Evolutionary conservation across 1,284 basidiomycete genomes (phyloP).

Genomic region (Coniferiporia sulphurascens): DNA sequence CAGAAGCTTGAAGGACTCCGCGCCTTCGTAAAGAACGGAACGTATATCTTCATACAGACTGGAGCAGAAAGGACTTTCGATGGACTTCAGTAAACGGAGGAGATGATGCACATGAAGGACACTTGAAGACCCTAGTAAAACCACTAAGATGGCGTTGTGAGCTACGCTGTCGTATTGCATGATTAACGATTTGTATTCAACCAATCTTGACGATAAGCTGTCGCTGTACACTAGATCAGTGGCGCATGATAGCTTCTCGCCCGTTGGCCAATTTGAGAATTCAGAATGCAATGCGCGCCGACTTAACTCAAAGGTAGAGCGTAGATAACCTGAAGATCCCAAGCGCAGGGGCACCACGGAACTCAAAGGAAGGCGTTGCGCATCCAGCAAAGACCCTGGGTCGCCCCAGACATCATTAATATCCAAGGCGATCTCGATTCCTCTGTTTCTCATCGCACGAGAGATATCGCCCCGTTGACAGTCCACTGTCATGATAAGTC

Average conservation of each 20-base stretch:
- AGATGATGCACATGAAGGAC: background rate
- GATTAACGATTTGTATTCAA: background rate
- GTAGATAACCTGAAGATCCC: background rate
- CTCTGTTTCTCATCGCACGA: constrained; percentile 97
- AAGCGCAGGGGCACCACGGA: background rate
- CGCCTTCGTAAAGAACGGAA: background rate
- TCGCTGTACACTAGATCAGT: background rate
- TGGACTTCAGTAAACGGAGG: background rate
- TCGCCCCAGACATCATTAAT: background rate
- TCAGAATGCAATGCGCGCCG: constrained; percentile 1
- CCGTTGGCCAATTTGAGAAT: background rate
- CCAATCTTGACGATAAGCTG: background rate
- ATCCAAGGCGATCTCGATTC: constrained; percentile 74
- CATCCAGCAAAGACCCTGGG: background rate
- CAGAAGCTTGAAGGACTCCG: background rate
- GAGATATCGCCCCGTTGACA: constrained; percentile 92
- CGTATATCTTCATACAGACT: background rate
- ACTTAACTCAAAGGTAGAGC: background rate
- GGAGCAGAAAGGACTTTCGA: background rate
- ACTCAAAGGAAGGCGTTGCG: constrained; percentile 9
- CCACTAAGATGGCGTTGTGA: background rate
- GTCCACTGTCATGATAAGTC: constrained; percentile 93
- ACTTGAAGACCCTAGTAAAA: background rate
- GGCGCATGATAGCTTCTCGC: too few relatives aligned
- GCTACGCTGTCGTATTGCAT: background rate